Evolutionary conservation across 768 basidiomycete species (phyloP).

Genomic region (Pisolithus microcarpus): DNA sequence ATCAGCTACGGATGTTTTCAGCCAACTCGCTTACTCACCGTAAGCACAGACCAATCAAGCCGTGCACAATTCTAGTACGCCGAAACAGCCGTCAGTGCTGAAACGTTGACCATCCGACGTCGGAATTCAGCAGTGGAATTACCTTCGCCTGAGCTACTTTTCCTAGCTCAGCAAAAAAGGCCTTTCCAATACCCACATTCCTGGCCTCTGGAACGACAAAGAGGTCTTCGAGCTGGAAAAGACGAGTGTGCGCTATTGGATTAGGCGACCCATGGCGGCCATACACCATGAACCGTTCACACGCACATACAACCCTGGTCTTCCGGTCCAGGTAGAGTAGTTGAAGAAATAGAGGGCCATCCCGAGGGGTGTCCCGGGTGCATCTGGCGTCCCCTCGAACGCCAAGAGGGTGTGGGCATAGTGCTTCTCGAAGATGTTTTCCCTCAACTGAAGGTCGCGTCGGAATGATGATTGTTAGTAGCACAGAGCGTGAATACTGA

Average conservation of each 20-base stretch:
- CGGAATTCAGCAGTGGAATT: slow-evolving; percentile 9
- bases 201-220: slow-evolving; percentile 77
- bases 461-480: neutral
- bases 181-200: slow-evolving; percentile 75
- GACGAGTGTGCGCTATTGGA: slow-evolving; percentile 2
- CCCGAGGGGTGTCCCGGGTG: slow-evolving; percentile 37
- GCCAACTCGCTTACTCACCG: slow-evolving; percentile 42
- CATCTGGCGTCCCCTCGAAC: slow-evolving; percentile 45
- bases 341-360: slow-evolving; percentile 83
- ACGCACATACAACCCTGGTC: slow-evolving; percentile 85
- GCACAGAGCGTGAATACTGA: slow-evolving; percentile 30
- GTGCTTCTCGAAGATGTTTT: slow-evolving; percentile 69
- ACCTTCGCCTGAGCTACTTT: slow-evolving; percentile 83
- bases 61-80: slow-evolving; percentile 56
- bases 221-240: slow-evolving; percentile 78
- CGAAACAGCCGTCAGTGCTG: slow-evolving; percentile 1
- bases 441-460: slow-evolving; percentile 44
- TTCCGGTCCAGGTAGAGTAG: slow-evolving; percentile 93
- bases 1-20: neutral
- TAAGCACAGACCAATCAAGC: slow-evolving; percentile 76
- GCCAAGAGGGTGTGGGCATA: slow-evolving; percentile 73
- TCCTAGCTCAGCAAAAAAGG: slow-evolving; percentile 83
- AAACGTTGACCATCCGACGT: too few relatives aligned
- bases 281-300: neutral
- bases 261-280: neutral